Evolutionary conservation across 2,329 filamentous ascomycete genomes (phyloP).

Genomic region (Daldinia eschscholtzii): DNA sequence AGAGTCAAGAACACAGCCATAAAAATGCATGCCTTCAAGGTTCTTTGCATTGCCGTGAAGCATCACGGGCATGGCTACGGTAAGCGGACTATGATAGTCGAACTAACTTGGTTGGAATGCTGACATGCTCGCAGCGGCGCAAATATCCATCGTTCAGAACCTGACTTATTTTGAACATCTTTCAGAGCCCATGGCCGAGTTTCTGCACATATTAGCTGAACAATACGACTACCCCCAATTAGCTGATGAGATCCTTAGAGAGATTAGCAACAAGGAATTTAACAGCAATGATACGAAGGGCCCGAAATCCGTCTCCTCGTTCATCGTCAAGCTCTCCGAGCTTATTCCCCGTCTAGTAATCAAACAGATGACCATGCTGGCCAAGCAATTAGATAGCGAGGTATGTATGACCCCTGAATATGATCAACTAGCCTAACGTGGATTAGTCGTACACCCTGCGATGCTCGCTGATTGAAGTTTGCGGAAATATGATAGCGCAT

Average conservation of each 20-base stretch:
- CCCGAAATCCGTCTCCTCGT: constrained; percentile 94
- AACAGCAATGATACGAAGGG: constrained; percentile 96
- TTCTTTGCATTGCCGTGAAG: constrained; percentile 95
- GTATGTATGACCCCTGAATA: constrained; percentile 57
- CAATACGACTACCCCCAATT: constrained; percentile 98
- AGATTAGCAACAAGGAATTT: constrained; percentile 97
- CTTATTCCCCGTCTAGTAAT: constrained; percentile 91
- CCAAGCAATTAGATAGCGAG: constrained; percentile 96
- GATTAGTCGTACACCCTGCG: constrained; percentile 89
- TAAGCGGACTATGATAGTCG: constrained; percentile 57
- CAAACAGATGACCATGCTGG: constrained; percentile 95
- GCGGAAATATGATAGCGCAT: constrained; percentile 92
- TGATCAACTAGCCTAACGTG: constrained; percentile 29
- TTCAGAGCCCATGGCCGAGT: constrained; percentile 99
- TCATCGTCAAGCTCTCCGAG: constrained; percentile 93
- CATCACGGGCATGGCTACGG: constrained; percentile 97
- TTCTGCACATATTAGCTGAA: constrained; percentile 93
- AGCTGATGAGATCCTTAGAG: constrained; percentile 90
- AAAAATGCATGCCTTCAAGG: constrained; percentile 97
- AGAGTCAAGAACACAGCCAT: constrained; percentile 89
- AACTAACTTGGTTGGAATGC: background rate
- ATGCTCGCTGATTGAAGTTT: constrained; percentile 95
- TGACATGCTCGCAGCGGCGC: constrained; percentile 73
- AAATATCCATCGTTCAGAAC: constrained; percentile 98
- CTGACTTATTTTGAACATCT: constrained; percentile 98